Evolutionary conservation across 106 monocot genomes (phyloP), one percentile per base, ranked within the genome.

Genomic region (Xerophyta viscosa): DNA sequence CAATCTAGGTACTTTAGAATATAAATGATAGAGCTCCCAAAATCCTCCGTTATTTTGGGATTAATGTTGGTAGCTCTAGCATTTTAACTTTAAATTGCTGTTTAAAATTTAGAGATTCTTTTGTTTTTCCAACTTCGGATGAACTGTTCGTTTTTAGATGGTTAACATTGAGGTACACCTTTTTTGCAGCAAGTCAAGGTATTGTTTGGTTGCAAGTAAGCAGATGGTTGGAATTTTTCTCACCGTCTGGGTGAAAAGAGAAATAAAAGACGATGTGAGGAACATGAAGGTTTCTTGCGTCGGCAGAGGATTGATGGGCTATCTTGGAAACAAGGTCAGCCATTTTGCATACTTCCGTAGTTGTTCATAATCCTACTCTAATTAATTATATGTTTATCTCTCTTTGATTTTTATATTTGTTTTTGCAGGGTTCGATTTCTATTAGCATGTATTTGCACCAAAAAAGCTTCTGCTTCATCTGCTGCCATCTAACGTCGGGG

Each of bases 171-270:
- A n/a, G n/a, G n/a, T n/a, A n/a, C n/a, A n/a, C n/a, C n/a, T n/a
- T n/a, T 39, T 3, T 39, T 12, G 6, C 39, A 39, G 39, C 39
- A 39, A 3, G 1, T 39, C 39, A 48, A 83, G 86, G 56, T 87
- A 74, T 51, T 81, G 77, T 64, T 67, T 81, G 70, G 86, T 81
- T 46, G 86, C 80, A 20, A 87, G 81, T 31, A 87, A 87, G 55
- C 86, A 87, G 66, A 87, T 87, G 86, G 86, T 87, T 54, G 86
- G 86, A 17, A 71, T 87, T 62, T 87, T 81, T 56, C 77, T 87
- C 22, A 87, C 70, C 6, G 57, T 87, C 7, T 87, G 86, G 86
- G 81, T 76, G 49, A 52, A 73, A 11, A 64, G 74, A 8, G 86
- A 81, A 53, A 63, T 81, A 17, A 80, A 70, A 77, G 74, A 87